Evolutionary conservation across 192 early-diverging fungal species (phyloP).

Genomic region (Umbelopsis sp.): DNA sequence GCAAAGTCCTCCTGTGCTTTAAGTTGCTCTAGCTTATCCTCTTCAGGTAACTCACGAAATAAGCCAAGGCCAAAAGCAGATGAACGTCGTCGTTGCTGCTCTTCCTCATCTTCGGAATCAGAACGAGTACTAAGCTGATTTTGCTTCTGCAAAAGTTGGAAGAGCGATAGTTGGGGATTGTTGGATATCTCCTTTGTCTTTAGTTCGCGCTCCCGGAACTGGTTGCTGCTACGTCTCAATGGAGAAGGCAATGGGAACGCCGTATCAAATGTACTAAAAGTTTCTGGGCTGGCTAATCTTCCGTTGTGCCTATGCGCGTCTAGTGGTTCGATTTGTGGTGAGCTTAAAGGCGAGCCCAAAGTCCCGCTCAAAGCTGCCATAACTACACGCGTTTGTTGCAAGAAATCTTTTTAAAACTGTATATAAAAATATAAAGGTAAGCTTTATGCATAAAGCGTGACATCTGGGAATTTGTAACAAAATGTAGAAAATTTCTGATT

Average conservation of each 20-base stretch:
- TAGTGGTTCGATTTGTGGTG: slow-evolving; percentile 17
- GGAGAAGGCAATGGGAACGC: neutral
- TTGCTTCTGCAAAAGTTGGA: slow-evolving; percentile 6
- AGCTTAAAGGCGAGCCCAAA: slow-evolving; percentile 20
- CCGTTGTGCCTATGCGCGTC: neutral
- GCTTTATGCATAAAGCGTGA: neutral
- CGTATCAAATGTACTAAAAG: neutral
- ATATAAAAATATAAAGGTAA: slow-evolving; percentile 3
- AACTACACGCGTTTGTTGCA: neutral
- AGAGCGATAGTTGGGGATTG: neutral
- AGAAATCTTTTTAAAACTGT: neutral
- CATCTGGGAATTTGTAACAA: too few species aligned
- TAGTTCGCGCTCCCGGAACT: neutral
- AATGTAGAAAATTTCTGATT: neutral
- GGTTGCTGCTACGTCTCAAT: too few species aligned
- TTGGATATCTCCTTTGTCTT: neutral
- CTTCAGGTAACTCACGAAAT: slow-evolving; percentile 6
- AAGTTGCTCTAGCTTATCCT: slow-evolving; percentile 5
- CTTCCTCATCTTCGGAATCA: neutral
- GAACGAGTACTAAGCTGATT: neutral
- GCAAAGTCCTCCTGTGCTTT: slow-evolving; percentile 7
- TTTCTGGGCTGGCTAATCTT: neutral
- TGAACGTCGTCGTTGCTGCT: neutral
- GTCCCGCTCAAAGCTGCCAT: slow-evolving; percentile 18
- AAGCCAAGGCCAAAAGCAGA: slow-evolving; percentile 9